Conservation (phyloP, 2,329 filamentous ascomycete genomes). For the Trichoderma afroharzianum region DNA sequence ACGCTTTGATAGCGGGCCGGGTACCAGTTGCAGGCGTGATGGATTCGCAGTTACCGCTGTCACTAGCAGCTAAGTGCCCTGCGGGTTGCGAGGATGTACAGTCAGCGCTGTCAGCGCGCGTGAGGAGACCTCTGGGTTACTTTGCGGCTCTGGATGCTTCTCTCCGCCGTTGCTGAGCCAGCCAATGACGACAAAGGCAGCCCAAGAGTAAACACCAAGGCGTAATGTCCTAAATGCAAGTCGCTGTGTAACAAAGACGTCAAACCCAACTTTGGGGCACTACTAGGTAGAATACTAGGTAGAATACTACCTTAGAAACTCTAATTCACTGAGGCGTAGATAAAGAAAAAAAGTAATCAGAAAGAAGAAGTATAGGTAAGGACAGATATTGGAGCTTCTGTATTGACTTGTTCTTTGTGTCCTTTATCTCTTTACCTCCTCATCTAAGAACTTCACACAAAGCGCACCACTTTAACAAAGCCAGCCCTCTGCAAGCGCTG, state of each 20-base stretch:
- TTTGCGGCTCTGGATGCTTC: not conserved
- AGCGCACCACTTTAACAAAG: not conserved
- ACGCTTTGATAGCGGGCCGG: not conserved
- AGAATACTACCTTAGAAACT: too few species aligned
- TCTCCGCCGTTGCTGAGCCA: constrained; percentile 1
- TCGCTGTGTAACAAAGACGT: not conserved
- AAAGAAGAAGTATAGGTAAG: not conserved
- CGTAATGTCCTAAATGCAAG: too few species aligned
- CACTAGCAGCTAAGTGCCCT: not conserved
- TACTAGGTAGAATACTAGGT: too few species aligned
- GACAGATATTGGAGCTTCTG: not conserved
- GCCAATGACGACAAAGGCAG: not conserved
- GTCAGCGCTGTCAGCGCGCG: not conserved
- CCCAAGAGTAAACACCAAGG: not conserved
- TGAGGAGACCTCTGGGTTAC: not conserved
- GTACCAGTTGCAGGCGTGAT: not conserved
- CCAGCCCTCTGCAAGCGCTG: not conserved
- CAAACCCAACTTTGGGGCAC: not conserved
- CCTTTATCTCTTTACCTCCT: not conserved
- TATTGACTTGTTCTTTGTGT: not conserved
- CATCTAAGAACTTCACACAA: not conserved
- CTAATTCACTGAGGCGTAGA: not conserved
- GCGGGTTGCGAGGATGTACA: not conserved
- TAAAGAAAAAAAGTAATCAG: not conserved
- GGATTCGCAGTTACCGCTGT: not conserved